These are phyloP conservation scores for Aspergillus carbonarius DNA, from an alignment of 2,329 filamentous ascomycete species.

Conservation along the genomic window DNA sequence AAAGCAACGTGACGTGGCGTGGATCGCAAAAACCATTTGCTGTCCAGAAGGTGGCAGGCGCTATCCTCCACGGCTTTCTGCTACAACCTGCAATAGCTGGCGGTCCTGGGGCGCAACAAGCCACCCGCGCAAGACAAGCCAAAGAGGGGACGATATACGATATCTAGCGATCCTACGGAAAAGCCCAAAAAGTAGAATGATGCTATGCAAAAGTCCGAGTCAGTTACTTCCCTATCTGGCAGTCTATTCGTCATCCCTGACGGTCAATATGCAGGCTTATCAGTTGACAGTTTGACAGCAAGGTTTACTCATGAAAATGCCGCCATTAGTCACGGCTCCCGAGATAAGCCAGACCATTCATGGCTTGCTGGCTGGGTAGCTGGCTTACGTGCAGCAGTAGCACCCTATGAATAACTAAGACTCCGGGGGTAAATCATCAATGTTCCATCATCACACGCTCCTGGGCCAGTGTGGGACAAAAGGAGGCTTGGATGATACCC, in stretches of 20 bases:
- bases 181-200: background rate
- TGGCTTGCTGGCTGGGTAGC: background rate
- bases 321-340: background rate
- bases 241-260: slow-evolving; percentile 1
- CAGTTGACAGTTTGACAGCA: slow-evolving; percentile 3
- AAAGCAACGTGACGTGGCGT: slow-evolving; percentile 6
- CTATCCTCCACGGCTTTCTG: no score
- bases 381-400: background rate
- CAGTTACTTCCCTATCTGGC: background rate
- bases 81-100: background rate
- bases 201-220: background rate
- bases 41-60: no score
- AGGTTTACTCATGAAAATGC: slow-evolving; percentile 5
- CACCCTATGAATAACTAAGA: background rate
- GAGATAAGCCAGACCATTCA: background rate
- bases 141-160: background rate
- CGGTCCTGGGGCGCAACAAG: background rate
- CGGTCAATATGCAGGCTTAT: slow-evolving; percentile 1
- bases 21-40: background rate
- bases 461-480: background rate
- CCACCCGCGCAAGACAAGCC: background rate
- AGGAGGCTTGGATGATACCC: background rate
- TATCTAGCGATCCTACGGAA: background rate
- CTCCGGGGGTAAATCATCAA: background rate
- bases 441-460: background rate